Evolutionary conservation across 164 flowering plant species (phyloP).

Genomic region (Vitis cinerea): DNA sequence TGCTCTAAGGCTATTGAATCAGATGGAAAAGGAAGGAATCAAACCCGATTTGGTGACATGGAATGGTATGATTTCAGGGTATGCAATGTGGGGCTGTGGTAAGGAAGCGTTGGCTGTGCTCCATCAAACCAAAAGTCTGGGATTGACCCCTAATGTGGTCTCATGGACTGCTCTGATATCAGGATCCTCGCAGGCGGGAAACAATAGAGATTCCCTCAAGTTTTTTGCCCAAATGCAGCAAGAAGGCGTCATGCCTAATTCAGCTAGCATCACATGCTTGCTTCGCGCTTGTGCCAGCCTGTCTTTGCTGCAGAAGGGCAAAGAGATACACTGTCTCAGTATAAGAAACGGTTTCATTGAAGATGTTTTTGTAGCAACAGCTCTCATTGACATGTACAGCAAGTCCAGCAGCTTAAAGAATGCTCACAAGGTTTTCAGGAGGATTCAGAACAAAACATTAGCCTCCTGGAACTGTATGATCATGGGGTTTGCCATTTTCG

Average conservation of each 20-base stretch:
- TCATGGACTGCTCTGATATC: slow-evolving; percentile 77
- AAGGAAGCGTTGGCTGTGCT: slow-evolving; percentile 49
- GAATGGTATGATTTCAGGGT: slow-evolving; percentile 58
- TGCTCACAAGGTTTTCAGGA: slow-evolving; percentile 40
- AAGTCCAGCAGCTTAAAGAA: slow-evolving; percentile 47
- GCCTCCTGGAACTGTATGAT: slow-evolving; percentile 73
- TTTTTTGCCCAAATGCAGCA: slow-evolving; percentile 46
- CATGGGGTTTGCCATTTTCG: slow-evolving; percentile 49
- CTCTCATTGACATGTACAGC: slow-evolving; percentile 62
- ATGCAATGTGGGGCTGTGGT: slow-evolving; percentile 40
- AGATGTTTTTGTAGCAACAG: slow-evolving; percentile 47
- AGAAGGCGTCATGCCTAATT: slow-evolving; percentile 52
- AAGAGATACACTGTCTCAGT: slow-evolving; percentile 50
- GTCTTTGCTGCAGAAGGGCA: slow-evolving; percentile 49
- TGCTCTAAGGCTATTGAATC: slow-evolving; percentile 32
- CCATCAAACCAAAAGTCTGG: slow-evolving; percentile 36
- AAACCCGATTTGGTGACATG: slow-evolving; percentile 61
- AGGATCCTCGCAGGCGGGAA: slow-evolving; percentile 50
- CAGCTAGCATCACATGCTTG: slow-evolving; percentile 47
- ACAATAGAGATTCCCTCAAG: slow-evolving; percentile 34
- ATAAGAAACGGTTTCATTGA: slow-evolving; percentile 36
- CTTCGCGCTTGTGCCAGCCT: slow-evolving; percentile 57
- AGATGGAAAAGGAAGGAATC: slow-evolving; percentile 52
- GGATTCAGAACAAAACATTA: slow-evolving; percentile 35
- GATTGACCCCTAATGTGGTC: slow-evolving; percentile 54